phyloP scores from a whole-genome alignment of 1,284 basidiomycete species.

The Leccinum variabile region DNA sequence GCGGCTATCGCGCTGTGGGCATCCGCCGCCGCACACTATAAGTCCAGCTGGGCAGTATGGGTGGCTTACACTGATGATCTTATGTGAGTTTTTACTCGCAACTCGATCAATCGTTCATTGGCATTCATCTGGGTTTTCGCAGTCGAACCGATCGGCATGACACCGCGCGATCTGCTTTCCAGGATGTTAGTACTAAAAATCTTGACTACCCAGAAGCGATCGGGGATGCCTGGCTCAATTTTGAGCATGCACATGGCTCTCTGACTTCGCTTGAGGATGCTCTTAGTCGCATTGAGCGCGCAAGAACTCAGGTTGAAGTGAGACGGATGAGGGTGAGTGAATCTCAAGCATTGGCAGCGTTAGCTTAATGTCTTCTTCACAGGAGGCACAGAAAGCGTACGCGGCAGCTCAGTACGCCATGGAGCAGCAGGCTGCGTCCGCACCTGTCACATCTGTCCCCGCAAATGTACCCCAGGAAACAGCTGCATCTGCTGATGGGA shows the following conservation, averaged over 20 bases:
- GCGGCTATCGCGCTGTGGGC: constrained; percentile 63
- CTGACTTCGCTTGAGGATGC: constrained; percentile 70
- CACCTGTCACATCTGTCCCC: constrained; percentile 38
- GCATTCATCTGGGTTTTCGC: not conserved
- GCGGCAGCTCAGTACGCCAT: constrained; percentile 49
- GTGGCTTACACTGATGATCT: constrained; percentile 64
- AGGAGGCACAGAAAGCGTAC: constrained; percentile 64
- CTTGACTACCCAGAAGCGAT: constrained; percentile 93
- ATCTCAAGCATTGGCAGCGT: not conserved
- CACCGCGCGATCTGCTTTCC: constrained; percentile 65
- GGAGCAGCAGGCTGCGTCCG: constrained; percentile 44
- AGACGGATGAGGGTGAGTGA: constrained; percentile 64
- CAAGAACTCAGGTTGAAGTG: constrained; percentile 60
- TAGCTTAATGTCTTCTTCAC: not conserved
- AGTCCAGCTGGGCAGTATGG: constrained; percentile 71
- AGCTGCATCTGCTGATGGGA: constrained; percentile 29
- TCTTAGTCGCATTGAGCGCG: constrained; percentile 65
- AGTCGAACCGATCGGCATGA: constrained; percentile 61
- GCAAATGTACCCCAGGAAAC: constrained; percentile 8
- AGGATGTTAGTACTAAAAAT: constrained; percentile 62
- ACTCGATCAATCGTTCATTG: not conserved
- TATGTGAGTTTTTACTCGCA: constrained; percentile 47
- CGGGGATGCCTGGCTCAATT: constrained; percentile 84
- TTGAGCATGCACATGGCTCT: constrained; percentile 83
- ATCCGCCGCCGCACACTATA: constrained; percentile 61